Evolutionary conservation across 1,284 basidiomycete species (phyloP).

Genomic region (Gastroboletus turbinatus): DNA sequence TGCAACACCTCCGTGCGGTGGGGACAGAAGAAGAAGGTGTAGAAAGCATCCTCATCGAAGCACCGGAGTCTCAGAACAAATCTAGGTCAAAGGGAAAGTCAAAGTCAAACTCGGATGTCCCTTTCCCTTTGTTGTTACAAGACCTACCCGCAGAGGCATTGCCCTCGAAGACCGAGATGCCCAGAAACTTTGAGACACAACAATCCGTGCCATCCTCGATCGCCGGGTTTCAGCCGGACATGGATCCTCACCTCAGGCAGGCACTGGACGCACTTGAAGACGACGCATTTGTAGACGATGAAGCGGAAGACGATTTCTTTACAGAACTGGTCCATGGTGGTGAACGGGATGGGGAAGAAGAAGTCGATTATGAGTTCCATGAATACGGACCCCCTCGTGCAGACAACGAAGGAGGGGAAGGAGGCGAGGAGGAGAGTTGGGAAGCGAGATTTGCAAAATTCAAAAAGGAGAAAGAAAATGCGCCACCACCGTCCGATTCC

Average conservation of each 20-base stretch:
- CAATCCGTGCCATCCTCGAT: constrained; percentile 80
- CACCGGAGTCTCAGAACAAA: constrained; percentile 46
- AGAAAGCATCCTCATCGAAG: constrained; percentile 76
- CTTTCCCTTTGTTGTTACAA: constrained; percentile 38
- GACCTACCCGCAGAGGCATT: constrained; percentile 72
- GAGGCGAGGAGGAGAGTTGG: constrained; percentile 51
- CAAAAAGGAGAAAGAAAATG: constrained; percentile 53
- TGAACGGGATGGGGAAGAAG: constrained; percentile 56
- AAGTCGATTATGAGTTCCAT: constrained; percentile 64
- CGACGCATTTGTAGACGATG: constrained; percentile 87
- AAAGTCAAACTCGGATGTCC: constrained; percentile 24
- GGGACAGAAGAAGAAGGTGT: constrained; percentile 75
- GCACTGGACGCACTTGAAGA: constrained; percentile 94
- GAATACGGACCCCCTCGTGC: constrained; percentile 54
- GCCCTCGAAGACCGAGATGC: constrained; percentile 72
- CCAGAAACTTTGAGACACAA: constrained; percentile 72
- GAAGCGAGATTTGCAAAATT: constrained; percentile 77
- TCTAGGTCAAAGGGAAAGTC: constrained; percentile 40
- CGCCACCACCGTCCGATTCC: constrained; percentile 41
- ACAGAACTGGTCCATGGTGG: constrained; percentile 73
- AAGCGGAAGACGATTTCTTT: constrained; percentile 73
- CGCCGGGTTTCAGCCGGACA: constrained; percentile 90
- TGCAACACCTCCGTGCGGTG: constrained; percentile 89
- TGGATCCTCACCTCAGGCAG: constrained; percentile 96
- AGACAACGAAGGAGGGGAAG: constrained; percentile 26